Percentiles rank a stretch among this genome's conserved stretches.
phyloP scores from a whole-genome alignment of 2,329 filamentous ascomycete species.

The Cercospora nicotianae region DNA sequence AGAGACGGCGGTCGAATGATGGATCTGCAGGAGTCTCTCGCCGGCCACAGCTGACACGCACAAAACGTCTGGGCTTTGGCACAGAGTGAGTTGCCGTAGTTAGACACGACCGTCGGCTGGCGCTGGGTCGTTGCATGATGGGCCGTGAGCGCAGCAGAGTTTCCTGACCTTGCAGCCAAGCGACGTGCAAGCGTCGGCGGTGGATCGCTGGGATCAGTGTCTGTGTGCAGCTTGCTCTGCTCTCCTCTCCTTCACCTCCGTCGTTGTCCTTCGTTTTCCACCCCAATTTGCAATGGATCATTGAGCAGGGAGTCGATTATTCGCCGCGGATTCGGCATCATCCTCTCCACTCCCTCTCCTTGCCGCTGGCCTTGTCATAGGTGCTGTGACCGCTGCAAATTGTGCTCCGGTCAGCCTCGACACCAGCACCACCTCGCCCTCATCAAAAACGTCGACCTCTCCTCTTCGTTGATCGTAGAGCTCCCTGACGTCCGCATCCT shows the following conservation, averaged over 20 bases:
- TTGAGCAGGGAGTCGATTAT: conserved; percentile 26
- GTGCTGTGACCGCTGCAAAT: conserved; percentile 26
- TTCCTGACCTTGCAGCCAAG: conserved; percentile 12
- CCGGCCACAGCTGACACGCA: conserved; percentile 10
- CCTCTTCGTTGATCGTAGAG: conserved; percentile 47
- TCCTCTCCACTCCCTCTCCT: conserved; percentile 25
- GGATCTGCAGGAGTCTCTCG: conserved; percentile 17
- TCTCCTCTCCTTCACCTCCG: conserved; percentile 1
- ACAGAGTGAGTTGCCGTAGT: conserved; percentile 11
- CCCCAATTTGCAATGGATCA: conserved; percentile 27
- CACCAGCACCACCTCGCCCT: conserved; percentile 12
- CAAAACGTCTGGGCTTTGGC: conserved; percentile 8
- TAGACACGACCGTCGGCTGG: conserved; percentile 8
- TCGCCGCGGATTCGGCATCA: conserved; percentile 27
- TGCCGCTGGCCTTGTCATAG: conserved; percentile 21
- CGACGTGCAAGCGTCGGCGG: conserved; percentile 9
- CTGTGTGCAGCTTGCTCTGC: conserved; percentile 4
- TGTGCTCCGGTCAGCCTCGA: conserved; percentile 30
- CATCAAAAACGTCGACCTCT: conserved; percentile 36
- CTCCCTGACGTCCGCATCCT: conserved; percentile 33
- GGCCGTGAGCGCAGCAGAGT: conserved; percentile 10
- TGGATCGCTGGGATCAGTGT: conserved; percentile 13
- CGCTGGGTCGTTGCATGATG: conserved; percentile 7
- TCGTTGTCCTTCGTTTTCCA: conserved; percentile 11
- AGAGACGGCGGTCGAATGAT: conserved; percentile 11